Percentiles rank a stretch among this genome's conserved stretches.
Evolutionary conservation across 805 yeast genomes (phyloP).

Genomic region (Nakazawaea populi): DNA sequence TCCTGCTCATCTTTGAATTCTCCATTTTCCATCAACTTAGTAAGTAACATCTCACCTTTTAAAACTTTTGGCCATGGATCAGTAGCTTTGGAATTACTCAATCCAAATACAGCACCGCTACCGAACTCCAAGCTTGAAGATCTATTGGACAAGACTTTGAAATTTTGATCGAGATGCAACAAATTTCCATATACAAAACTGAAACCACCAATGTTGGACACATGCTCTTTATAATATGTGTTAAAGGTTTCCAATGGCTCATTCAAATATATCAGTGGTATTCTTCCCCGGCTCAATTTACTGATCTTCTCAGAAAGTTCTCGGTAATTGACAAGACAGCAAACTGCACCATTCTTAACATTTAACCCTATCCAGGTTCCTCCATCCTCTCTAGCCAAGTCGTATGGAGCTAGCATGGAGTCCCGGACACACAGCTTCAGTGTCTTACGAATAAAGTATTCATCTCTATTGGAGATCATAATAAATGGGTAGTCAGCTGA

Average conservation of each 20-base stretch:
- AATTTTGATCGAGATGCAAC: conserved; percentile 17
- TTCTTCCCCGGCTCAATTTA: conserved; percentile 37
- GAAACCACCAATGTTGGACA: conserved; percentile 53
- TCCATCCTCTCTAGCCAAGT: conserved; percentile 62
- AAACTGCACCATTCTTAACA: conserved; percentile 44
- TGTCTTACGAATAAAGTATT: conserved; percentile 64
- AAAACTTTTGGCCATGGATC: conserved; percentile 74
- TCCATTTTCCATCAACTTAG: conserved; percentile 25
- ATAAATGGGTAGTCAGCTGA: conserved; percentile 76
- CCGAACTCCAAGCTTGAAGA: conserved; percentile 20
- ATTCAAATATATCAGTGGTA: conserved; percentile 34
- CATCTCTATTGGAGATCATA: conserved; percentile 82
- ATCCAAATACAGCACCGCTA: conserved; percentile 38
- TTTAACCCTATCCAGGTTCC: conserved; percentile 92
- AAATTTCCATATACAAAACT: conserved; percentile 52
- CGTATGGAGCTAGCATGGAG: conserved; percentile 60
- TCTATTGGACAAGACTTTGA: conserved; percentile 46
- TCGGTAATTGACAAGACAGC: conserved; percentile 71
- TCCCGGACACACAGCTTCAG: conserved; percentile 19
- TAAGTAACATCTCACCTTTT: conserved; percentile 58
- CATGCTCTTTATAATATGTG: conserved; percentile 36
- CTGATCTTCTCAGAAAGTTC: conserved; percentile 31
- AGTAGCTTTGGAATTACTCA: conserved; percentile 54
- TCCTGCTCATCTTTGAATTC: conserved; percentile 24
- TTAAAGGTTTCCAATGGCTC: conserved; percentile 26